A percentile compares a stretch with the other conserved stretches of the same genome.
Conservation (phyloP, 208 protist genomes). For the Zelonia costaricensis region DNA sequence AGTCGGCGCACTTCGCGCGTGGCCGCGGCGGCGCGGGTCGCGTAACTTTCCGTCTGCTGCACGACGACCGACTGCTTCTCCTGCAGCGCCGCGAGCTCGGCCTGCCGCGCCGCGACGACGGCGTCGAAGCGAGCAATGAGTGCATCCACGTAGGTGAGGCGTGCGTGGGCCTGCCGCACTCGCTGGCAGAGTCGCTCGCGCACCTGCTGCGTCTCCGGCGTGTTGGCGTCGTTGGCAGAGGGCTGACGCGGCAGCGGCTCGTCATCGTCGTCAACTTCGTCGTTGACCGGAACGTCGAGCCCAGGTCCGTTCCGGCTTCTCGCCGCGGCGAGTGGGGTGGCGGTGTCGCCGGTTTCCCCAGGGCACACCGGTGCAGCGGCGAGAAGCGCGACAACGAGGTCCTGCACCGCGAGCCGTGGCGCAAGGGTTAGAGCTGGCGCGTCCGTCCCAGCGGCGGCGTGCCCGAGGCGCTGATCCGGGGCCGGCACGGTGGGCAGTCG, state of each 20-base stretch:
- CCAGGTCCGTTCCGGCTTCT: no score
- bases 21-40: constrained; percentile 7
- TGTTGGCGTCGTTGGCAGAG: neutral
- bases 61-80: constrained; percentile 15
- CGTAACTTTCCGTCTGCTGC: constrained; percentile 29
- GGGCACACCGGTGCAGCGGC: no score
- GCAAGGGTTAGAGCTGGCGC: neutral
- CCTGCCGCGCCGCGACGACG: constrained; percentile 22
- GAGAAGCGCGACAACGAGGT: constrained; percentile 10
- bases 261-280: neutral
- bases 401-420: constrained; percentile 16
- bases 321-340: no score
- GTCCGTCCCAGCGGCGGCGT: neutral
- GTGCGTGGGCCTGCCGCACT: constrained; percentile 3
- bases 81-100: constrained; percentile 9
- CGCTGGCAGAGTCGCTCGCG: constrained; percentile 3
- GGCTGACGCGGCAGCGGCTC: constrained; percentile 23
- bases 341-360: no score
- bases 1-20: constrained; percentile 22
- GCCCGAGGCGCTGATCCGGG: neutral
- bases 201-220: constrained; percentile 5
- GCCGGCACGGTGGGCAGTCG: neutral
- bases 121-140: constrained; percentile 14
- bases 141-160: constrained; percentile 12
- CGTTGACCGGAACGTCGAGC: no score